Conservation (phyloP, 176 grass and related monocot species). For the Microstegium vimineum region DNA sequence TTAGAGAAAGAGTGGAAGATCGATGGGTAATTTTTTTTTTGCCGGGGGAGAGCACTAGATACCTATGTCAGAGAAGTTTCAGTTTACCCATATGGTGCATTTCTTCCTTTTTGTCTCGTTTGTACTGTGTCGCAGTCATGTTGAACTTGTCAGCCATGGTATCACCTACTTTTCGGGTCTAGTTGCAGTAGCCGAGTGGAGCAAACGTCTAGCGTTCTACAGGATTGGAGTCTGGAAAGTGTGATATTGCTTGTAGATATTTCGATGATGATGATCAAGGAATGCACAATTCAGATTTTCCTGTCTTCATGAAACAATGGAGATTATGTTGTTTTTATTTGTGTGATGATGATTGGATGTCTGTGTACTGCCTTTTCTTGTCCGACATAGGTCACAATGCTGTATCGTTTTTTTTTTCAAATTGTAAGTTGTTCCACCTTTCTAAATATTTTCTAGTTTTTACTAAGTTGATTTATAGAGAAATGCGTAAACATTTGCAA, state of each 20-base stretch:
- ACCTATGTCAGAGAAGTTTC: not conserved
- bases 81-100: not conserved
- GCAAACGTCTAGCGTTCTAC: constrained; percentile 3
- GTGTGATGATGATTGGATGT: not conserved
- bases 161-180: not conserved
- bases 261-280: not conserved
- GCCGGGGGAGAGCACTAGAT: not conserved
- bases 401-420: too few species aligned
- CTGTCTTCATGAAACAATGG: not conserved
- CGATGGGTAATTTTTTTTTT: constrained; percentile 15
- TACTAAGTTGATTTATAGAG: not conserved
- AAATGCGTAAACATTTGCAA: not conserved
- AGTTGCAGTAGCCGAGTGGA: constrained; percentile 3
- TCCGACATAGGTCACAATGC: too few species aligned
- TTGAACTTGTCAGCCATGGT: not conserved
- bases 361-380: not conserved
- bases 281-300: constrained; percentile 1
- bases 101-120: not conserved
- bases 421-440: not conserved
- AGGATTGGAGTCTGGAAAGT: constrained; percentile 9
- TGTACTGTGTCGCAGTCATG: not conserved
- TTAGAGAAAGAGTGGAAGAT: constrained; percentile 25
- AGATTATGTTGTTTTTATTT: not conserved
- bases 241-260: constrained; percentile 2
- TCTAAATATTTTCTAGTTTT: not conserved